phyloP scores from a whole-genome alignment of 2,329 filamentous ascomycete genomes.

The Boeremia exigua region DNA sequence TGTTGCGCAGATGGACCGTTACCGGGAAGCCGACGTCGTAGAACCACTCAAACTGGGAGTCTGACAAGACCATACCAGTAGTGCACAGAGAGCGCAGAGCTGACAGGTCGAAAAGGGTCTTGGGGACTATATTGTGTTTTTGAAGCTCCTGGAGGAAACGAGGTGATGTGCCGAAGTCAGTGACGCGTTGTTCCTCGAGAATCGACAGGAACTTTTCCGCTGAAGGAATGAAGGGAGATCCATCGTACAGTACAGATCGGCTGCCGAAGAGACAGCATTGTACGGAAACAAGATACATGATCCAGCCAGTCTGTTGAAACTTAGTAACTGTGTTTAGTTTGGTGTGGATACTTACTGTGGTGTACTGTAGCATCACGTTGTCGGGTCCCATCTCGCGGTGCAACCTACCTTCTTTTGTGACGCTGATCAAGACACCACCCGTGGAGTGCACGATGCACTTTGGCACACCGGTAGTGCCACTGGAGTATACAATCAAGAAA shows the following conservation, averaged over 20 bases:
- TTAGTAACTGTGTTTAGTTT: not conserved
- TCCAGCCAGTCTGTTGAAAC: constrained; percentile 63
- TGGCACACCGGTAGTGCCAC: constrained; percentile 80
- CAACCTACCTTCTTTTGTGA: constrained; percentile 65
- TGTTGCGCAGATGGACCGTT: constrained; percentile 71
- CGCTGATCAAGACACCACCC: constrained; percentile 67
- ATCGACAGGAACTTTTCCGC: constrained; percentile 67
- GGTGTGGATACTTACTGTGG: constrained; percentile 49
- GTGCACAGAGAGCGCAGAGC: constrained; percentile 67
- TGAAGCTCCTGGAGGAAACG: constrained; percentile 77
- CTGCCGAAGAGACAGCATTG: constrained; percentile 65
- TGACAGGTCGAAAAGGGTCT: constrained; percentile 67
- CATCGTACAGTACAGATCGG: constrained; percentile 77
- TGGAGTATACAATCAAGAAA: constrained; percentile 77
- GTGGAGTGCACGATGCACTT: constrained; percentile 85
- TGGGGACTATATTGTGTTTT: constrained; percentile 67
- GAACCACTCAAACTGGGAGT: constrained; percentile 81
- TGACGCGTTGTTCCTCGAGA: constrained; percentile 68
- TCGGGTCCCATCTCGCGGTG: constrained; percentile 56
- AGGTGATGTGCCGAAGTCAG: constrained; percentile 76
- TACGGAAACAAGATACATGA: constrained; percentile 78
- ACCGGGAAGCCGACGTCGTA: constrained; percentile 74
- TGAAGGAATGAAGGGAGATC: constrained; percentile 78
- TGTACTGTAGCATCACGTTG: constrained; percentile 63
- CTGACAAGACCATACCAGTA: constrained; percentile 82